Evolutionary conservation across 139 green algal species (phyloP), one percentile per base, ranked within the genome.

Genomic region (Micractinium sp.): DNA sequence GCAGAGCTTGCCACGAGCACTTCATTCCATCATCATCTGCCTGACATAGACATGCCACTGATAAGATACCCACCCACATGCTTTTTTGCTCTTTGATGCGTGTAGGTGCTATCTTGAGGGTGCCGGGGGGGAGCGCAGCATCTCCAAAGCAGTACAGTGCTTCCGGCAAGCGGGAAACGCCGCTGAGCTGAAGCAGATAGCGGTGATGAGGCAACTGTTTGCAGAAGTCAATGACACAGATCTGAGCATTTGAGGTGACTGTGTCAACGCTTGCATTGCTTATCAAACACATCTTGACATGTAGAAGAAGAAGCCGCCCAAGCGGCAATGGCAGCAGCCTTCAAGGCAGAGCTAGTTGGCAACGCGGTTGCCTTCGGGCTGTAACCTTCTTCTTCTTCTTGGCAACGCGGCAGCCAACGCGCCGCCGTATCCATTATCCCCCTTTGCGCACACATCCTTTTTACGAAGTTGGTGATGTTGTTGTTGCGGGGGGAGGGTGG

Each of bases 81-180:
- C 15, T 82, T 41, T 63, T 33, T 31, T 27, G 20, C 5, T 61
- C 20, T 15, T 56, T 25, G 1, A 61, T 67, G 25, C 39, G 35
- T 39, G 81, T 31, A 85, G 81, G 81, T 85, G 81, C 56, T 53
- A 85, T 33, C 53, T 85, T 18, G 81, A 85, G n/a, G 81, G 81
- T 4, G 81, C 56, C 15, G 81, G 81, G 4, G 81, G 73, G 81
- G 41, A 38, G 53, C 81, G 81, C 56, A 75, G 60, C n/a, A 29
- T 85, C 19, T 19, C 56, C 18, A 36, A 85, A 56, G 81, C 81
- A 19, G 81, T 56, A 3, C n/a, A 29, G 12, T 85, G 81, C 56
- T 85, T 85, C 81, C 81, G 35, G 31, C 29, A 41, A 56, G 81
- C 81, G 0, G 81, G 81, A 60, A 85, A 85, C 56, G 31, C 39